Evolutionary conservation across 1,284 basidiomycete species (phyloP), one percentile per base, ranked within the genome.

Genomic region (Ceratorhiza oryzae-sativae): DNA sequence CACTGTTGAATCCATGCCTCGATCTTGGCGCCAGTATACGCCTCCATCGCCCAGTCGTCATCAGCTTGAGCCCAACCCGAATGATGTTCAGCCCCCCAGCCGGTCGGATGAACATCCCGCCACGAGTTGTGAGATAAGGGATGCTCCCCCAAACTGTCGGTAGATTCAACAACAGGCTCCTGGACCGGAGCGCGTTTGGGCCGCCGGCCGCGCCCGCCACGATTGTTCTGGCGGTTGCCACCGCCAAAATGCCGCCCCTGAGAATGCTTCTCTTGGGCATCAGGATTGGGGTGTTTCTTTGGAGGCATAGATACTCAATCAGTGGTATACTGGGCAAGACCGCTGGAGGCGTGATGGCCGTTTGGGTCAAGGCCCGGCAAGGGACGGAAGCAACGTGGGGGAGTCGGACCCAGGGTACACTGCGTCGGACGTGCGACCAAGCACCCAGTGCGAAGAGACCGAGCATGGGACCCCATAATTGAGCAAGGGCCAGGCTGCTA

Each of bases 371-470:
- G 45, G 61, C 42, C 42, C 42, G 20, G 42, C 20, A 20, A 49
- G 45, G 46, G 20, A 34, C 62, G 62, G 62, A 65, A 65, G 62
- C 62, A 53, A 67, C 63, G 63, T 67, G 63, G 61, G 30, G 46
- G 30, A 45, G 36, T 34, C 63, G 63, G 63, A 67, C 63, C 48
- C 27, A 55, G 61, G 61, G 61, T 27, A 63, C 10, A 32, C 27
- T 3, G 55, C 32, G 55, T 39, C 32, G 34, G 55, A 25, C 55
- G 55, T 39, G 55, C 55, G 55, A 41, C 55, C 34, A 41, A 58
- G 55, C 32, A 39, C 20, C 55, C 30, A 58, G n/a, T 39, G 55
- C 32, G 55, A 58, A 5, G 20, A n/a, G 18, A 20, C 32, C n/a
- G 39, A 58, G 18, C 25, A 18, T n/a, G n/a, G 30, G 12, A 49